Conservation (phyloP, 305 asterid species). For the Andrographis paniculata region DNA sequence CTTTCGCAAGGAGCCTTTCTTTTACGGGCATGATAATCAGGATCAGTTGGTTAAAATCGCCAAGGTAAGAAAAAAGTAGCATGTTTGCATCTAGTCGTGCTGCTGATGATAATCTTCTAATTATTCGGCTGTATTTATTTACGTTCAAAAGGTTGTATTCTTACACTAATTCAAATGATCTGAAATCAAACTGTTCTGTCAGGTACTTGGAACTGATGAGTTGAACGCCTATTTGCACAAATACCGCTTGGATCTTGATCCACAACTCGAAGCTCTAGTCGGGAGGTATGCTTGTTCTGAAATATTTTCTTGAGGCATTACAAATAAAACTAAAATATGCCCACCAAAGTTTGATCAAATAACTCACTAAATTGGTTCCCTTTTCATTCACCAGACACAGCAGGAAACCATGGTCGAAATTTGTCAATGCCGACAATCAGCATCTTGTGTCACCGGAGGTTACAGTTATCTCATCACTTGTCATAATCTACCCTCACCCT, state of each 20-base stretch:
- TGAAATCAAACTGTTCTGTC: slow-evolving; percentile 17
- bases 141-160: neutral
- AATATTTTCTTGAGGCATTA: too few species aligned
- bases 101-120: slow-evolving; percentile 4
- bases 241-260: slow-evolving; percentile 68
- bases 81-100: neutral
- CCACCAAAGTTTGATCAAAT: slow-evolving; percentile 1
- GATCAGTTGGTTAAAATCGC: slow-evolving; percentile 89
- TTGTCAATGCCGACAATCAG: slow-evolving; percentile 57
- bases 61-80: slow-evolving; percentile 32
- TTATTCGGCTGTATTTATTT: neutral
- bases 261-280: slow-evolving; percentile 77
- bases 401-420: slow-evolving; percentile 73
- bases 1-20: slow-evolving; percentile 87
- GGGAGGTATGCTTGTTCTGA: slow-evolving; percentile 43
- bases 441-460: slow-evolving; percentile 73
- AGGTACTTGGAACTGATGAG: slow-evolving; percentile 91
- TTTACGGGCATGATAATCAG: slow-evolving; percentile 84
- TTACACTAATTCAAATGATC: slow-evolving; percentile 3
- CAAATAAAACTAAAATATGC: too few species aligned
- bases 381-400: slow-evolving; percentile 40
- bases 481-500: neutral
- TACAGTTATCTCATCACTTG: neutral
- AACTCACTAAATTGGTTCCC: neutral
- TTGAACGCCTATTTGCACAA: slow-evolving; percentile 72